Base-by-base conservation (phyloP, 306 rosid genomes). In the Phaseolus lunatus region DNA sequence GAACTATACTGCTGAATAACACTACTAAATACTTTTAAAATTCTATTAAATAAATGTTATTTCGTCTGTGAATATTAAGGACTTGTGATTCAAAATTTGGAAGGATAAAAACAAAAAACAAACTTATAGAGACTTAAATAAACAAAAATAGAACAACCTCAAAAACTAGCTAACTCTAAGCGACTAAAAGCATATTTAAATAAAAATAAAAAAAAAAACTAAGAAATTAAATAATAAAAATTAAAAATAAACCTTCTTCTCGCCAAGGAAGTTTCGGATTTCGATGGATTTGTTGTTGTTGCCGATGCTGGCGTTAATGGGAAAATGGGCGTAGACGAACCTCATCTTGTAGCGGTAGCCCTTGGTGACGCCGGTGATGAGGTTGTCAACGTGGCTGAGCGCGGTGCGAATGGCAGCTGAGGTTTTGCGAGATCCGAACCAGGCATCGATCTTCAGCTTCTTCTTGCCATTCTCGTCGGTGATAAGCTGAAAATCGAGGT, bases 261-360 rank as follows among this genome's bases (percentile, higher is more conserved):
- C 97, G 0, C 97, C 98, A 1, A 91, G 81, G 58, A 91, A 89
- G 74, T 91, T 91, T 0, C 97, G 80, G 79, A 91, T 91, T 86
- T 93, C 97, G 37, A 93, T 91, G 24, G 92, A 39, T 18, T 18
- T 75, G 82, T 5, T 87, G 31, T 0, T n/a, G 2, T 52, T 85
- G 7, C 88, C 31, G 26, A 93, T 90, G 18, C 44, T 39, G 12
- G 44, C 44, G 44, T 39, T 39, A 9, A 39, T 39, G 44, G 44
- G 44, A 9, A 39, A 89, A 16, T 88, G 98, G 9, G 94, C 98
- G 9, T 90, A 93, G 9, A 93, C 98, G 12, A 93, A 93, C 1
- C 93, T 59, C 98, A 93, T 93, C 87, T 91, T 93, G 87, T 93
- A 93, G 12, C 97, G 88, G 66, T 87, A 93, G 0, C 97, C 97